Conservation (phyloP, 179 eudicot genomes). For the Heliamphora pulchella region DNA sequence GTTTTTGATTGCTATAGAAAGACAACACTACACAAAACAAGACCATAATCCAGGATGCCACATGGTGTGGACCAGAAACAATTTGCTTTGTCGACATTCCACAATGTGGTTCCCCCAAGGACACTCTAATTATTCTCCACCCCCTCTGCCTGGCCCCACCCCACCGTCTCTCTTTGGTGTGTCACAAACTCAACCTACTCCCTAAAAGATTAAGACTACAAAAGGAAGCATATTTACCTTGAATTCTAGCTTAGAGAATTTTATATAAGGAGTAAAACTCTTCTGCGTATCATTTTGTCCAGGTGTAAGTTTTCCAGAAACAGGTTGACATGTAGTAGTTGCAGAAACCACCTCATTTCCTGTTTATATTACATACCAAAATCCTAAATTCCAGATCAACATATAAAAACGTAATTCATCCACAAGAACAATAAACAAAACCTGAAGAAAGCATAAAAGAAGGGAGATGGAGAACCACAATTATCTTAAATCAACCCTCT, state of each 20-base stretch:
- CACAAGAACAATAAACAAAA: constrained; percentile 12
- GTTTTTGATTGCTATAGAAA: not conserved
- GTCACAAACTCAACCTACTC: not conserved
- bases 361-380: constrained; percentile 13
- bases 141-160: too few species aligned
- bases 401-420: not conserved
- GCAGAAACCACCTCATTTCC: constrained; percentile 26
- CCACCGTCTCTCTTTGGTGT: not conserved
- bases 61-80: not conserved
- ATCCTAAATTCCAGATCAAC: constrained; percentile 1
- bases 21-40: not conserved
- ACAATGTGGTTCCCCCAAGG: too few species aligned
- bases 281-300: constrained; percentile 30
- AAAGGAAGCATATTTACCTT: constrained; percentile 37
- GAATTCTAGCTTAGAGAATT: constrained; percentile 78
- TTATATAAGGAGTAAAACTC: constrained; percentile 60
- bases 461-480: constrained; percentile 10
- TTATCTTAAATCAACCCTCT: constrained; percentile 19
- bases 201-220: not conserved
- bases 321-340: constrained; percentile 27
- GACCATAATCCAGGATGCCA: constrained; percentile 2
- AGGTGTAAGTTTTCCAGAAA: constrained; percentile 30
- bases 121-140: not conserved
- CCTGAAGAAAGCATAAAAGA: not conserved
- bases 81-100: not conserved